Conservation (phyloP, 257 asterid species). For the Buddleja alternifolia region DNA sequence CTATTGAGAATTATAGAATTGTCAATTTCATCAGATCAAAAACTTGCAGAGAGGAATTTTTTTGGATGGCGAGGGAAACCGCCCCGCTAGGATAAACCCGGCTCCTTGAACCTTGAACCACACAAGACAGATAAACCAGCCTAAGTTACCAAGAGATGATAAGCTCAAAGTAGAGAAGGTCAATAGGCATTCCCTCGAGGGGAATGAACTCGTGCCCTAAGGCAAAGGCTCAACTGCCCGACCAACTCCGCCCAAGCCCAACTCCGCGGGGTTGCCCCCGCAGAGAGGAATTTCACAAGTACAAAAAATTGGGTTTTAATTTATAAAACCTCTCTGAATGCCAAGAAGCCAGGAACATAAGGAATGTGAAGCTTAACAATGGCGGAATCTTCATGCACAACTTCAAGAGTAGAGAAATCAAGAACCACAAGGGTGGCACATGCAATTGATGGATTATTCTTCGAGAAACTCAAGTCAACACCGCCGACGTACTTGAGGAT, state of each 20-base stretch:
- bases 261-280: too few relatives aligned
- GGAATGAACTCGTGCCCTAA: too few relatives aligned
- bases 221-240: too few relatives aligned
- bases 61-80: too few relatives aligned
- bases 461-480: constrained; percentile 88
- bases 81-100: too few relatives aligned
- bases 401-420: constrained; percentile 57
- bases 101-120: too few relatives aligned
- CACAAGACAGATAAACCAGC: too few relatives aligned
- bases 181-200: too few relatives aligned
- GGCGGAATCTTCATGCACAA: constrained; percentile 67
- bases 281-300: constrained; percentile 8
- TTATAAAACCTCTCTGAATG: constrained; percentile 80
- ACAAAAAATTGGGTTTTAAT: neutral
- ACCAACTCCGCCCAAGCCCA: too few relatives aligned
- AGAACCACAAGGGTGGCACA: constrained; percentile 82
- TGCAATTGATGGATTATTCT: constrained; percentile 69
- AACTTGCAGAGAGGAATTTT: too few relatives aligned
- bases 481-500: constrained; percentile 71
- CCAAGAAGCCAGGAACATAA: constrained; percentile 85
- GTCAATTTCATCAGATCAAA: neutral
- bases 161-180: too few relatives aligned
- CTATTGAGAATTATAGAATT: neutral
- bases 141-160: too few relatives aligned
- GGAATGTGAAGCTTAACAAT: constrained; percentile 64